A percentile compares a stretch with the other conserved stretches of the same genome.
phyloP scores from a whole-genome alignment of 2,329 filamentous ascomycete species.

The Onygena corvina region DNA sequence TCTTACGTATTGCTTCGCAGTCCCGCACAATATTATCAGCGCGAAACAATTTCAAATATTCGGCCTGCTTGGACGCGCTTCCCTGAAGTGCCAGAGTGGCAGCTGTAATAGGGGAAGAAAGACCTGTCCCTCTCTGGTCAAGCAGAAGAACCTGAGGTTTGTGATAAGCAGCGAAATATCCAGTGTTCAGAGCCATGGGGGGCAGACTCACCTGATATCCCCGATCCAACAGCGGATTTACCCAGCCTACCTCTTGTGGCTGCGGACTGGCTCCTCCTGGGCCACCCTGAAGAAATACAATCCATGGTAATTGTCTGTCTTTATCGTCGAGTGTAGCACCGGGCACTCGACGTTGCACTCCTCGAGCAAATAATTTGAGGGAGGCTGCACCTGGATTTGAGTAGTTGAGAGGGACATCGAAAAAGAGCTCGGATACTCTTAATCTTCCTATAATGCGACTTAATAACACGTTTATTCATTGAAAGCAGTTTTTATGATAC shows the following conservation, averaged over 20 bases:
- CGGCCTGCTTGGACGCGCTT: constrained; percentile 54
- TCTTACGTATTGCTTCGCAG: constrained; percentile 70
- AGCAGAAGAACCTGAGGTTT: constrained; percentile 62
- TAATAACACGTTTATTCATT: not conserved
- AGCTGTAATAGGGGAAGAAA: constrained; percentile 68
- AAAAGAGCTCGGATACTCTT: constrained; percentile 68
- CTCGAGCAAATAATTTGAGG: constrained; percentile 67
- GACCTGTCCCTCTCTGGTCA: constrained; percentile 82
- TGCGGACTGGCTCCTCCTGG: constrained; percentile 66
- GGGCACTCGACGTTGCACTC: constrained; percentile 54
- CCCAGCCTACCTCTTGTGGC: constrained; percentile 61
- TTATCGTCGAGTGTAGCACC: constrained; percentile 40
- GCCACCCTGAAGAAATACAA: constrained; percentile 71
- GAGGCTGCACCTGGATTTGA: constrained; percentile 46
- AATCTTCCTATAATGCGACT: constrained; percentile 51
- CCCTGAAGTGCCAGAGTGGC: constrained; percentile 56
- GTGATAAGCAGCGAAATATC: not conserved
- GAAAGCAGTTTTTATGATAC: not conserved
- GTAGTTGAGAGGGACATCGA: constrained; percentile 76
- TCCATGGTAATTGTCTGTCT: constrained; percentile 45
- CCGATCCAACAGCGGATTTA: constrained; percentile 57
- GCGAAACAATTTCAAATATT: constrained; percentile 72
- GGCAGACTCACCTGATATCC: constrained; percentile 57
- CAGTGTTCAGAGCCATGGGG: not conserved
- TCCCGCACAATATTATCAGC: constrained; percentile 85